These are phyloP conservation scores for Cryptococcus wingfieldii DNA, from an alignment of 1,284 basidiomycete genomes.

Conservation along the genomic window DNA sequence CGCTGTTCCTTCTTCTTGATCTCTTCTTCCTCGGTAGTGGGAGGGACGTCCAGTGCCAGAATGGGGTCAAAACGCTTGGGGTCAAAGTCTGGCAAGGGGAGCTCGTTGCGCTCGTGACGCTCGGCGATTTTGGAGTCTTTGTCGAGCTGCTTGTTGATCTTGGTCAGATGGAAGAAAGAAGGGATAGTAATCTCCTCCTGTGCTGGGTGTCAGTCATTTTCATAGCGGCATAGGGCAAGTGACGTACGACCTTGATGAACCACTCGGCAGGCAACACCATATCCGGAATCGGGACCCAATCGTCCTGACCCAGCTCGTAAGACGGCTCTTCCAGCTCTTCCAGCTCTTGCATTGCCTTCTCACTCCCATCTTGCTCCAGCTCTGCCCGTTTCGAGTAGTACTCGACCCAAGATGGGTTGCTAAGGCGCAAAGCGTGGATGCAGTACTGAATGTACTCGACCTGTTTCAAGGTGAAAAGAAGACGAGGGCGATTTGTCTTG, in stretches of 20 bases:
- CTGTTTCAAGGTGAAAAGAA: slow-evolving; percentile 74
- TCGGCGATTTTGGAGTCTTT: slow-evolving; percentile 8
- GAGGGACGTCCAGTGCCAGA: slow-evolving; percentile 7
- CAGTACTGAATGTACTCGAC: slow-evolving; percentile 80
- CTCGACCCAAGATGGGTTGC: slow-evolving; percentile 46
- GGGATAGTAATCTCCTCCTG: slow-evolving; percentile 11
- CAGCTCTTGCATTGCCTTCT: neutral
- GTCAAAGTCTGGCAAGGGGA: slow-evolving; percentile 3
- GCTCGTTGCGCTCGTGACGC: slow-evolving; percentile 1
- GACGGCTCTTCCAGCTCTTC: neutral
- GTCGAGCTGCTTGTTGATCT: slow-evolving; percentile 4
- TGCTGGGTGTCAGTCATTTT: neutral
- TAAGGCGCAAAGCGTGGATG: slow-evolving; percentile 68
- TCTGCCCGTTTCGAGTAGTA: slow-evolving; percentile 13
- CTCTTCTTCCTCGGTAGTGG: neutral
- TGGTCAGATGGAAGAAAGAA: slow-evolving; percentile 1
- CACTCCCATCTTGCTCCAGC: slow-evolving; percentile 1
- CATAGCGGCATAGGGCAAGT: neutral
- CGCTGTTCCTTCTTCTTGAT: neutral
- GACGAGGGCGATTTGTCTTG: slow-evolving; percentile 54
- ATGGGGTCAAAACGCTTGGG: slow-evolving; percentile 2
- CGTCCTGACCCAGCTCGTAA: slow-evolving; percentile 9
- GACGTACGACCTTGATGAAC: neutral
- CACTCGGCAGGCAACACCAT: slow-evolving; percentile 1
- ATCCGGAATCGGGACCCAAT: slow-evolving; percentile 22